Evolutionary conservation across 2,329 filamentous ascomycete genomes (phyloP), one percentile per base, ranked within the genome.

Genomic region (Eutypa lata): DNA sequence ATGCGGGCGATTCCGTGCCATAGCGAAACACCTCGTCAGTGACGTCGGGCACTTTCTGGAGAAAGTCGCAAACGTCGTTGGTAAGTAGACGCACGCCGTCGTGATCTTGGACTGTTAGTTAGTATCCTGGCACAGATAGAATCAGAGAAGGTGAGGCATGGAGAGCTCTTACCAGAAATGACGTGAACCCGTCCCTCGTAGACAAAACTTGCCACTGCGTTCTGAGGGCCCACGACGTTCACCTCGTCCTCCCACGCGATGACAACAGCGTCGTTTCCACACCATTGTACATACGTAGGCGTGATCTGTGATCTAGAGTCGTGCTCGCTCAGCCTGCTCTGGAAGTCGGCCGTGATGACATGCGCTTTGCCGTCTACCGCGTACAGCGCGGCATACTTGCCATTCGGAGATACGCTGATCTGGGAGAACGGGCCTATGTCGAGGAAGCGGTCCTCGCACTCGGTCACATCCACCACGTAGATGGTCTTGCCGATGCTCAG

Each of bases 171-270:
- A 77, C 95, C 92, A 16, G 91, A 88, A 42, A 97, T 78, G 3
- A 97, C 80, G 69, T 97, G 94, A 13, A 99, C 88, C 57, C 90
- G 87, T 8, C 88, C 90, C 65, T 97, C 91, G 69, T 97, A 97
- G 62, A 91, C 93, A 69, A 91, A 94, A 56, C 84, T 86, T 42
- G 75, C 84, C 5, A 88, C 86, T 10, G 88, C 83, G 43, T 90
- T 90, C 37, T 87, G 88, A 0, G 91, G 91, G 0, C 93, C 94
- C 55, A 99, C 88, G 26, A 99, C 80, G 66, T 97, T 94, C 3
- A 99, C 87, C 70, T 99, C 94, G 66, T 99, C 94, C 66, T 97
- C 94, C 94, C 94, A 99, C 0, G 92, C 92, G 62, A 99, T 84
- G 26, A 96, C 84, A 3, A 94, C 89, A 14, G 92, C 91, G 70